Evolutionary conservation across 306 rosid genomes (phyloP), one percentile per base, ranked within the genome.

Genomic region (Cicer judaicum): DNA sequence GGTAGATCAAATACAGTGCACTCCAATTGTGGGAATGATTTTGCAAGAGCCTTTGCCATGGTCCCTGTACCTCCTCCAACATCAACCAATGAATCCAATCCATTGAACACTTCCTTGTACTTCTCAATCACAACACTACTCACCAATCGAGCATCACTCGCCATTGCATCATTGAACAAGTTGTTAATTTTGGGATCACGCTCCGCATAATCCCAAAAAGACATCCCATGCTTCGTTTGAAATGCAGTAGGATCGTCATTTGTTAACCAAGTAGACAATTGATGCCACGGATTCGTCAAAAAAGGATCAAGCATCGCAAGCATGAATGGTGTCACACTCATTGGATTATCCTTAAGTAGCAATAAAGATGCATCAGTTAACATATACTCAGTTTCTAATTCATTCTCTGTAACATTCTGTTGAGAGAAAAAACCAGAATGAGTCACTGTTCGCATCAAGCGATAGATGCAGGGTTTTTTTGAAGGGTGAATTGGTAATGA

Each of bases 61-160:
- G 67, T 15, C 29, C 82, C 78, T 2, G 77, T 78, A 41, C 82
- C 77, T 62, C 82, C 82, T 18, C 77, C 82, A 78, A 78, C 78
- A 70, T 78, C 82, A 71, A 78, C 77, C 73, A 71, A 78, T 71
- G 82, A 62, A 6, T 52, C 67, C 50, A 71, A 62, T 41, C 73
- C 77, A 3, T 14, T 5, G 15, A 78, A 71, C 49, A 52, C 48
- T 15, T 1, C 40, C 5, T 24, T 29, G 12, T 49, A 78, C n/a
- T 62, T 79, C 68, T 79, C 82, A 12, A 52, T 54, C 50, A 64
- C 50, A 44, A 79, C 36, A 36, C 8, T 54, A 0, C 11, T 2
- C 2, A 79, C 18, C 21, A 79, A 52, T 41, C 7, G 39, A 15
- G 68, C 43, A 7, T 79, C 82, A 43, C 67, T 52, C 0, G 59